These are phyloP conservation scores for Capsicum baccatum DNA, from an alignment of 257 asterid species.

Conservation along the genomic window DNA sequence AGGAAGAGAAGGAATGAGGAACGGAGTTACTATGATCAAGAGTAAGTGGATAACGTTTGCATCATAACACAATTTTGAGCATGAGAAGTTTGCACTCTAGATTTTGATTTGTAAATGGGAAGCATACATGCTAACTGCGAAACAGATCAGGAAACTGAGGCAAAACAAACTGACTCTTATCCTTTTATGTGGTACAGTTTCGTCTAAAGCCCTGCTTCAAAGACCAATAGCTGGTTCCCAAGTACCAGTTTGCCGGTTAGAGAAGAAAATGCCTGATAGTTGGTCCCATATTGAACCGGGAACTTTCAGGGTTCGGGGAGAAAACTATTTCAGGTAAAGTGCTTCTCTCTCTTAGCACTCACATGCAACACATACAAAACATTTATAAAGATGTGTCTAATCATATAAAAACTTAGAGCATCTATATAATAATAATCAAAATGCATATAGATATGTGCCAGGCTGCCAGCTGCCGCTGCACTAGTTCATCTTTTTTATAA, in stretches of 20 bases:
- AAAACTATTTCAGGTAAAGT: conserved; percentile 71
- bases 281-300: conserved; percentile 93
- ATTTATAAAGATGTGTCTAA: not conserved
- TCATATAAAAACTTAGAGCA: not conserved
- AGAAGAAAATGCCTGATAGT: conserved; percentile 82
- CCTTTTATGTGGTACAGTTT: conserved; percentile 54
- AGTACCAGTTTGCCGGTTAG: conserved; percentile 84
- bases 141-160: not conserved
- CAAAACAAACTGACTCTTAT: conserved; percentile 22
- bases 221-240: conserved; percentile 95
- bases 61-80: not conserved
- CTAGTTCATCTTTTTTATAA: conserved; percentile 9
- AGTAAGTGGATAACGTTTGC: conserved; percentile 1
- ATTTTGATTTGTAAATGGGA: not conserved
- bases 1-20: conserved; percentile 11
- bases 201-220: conserved; percentile 71
- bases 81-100: not conserved
- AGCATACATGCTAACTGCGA: not conserved
- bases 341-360: not conserved
- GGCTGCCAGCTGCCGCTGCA: not conserved
- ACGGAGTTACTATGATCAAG: not conserved
- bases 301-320: conserved; percentile 81
- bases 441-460: conserved; percentile 16
- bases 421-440: not conserved
- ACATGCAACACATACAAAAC: not conserved